Base-by-base conservation (phyloP, 257 asterid genomes). In the Schizonepeta tenuifolia region DNA sequence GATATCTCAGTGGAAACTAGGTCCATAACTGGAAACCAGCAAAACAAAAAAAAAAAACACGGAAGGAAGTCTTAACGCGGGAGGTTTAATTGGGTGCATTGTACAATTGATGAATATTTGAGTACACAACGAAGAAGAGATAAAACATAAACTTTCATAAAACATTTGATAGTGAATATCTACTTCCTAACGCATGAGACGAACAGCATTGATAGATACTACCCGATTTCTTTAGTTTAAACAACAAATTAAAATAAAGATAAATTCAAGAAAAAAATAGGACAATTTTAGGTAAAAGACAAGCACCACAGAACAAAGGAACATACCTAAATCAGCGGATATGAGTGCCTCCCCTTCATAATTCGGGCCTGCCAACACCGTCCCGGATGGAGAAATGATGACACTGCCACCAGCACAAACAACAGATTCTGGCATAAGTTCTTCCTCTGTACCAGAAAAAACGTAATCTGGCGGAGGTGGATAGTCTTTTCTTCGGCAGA, bases 381-480 rank as follows among this genome's bases (percentile, higher is more conserved):
- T 57, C 46, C 98, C 99, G 5, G 95, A 87, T 12, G 98, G 98
- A 35, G 99, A 95, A 47, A 92, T 90, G 26, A 95, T 92, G 74
- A 87, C 93, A 49, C 99, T 95, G 13, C 98, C 99, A 65, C 99
- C 98, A 55, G 93, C 83, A 79, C 98, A 95, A 59, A 95, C 97
- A 77, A 95, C 86, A 15, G 98, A 87, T 35, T 95, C 98, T 0
- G 99, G 96, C 26, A 81, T 36, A 5, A 90, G 90, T 28, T 94
- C 97, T 33, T 89, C 91, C 75, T 91, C 99, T 9, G 84, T 75
- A 73, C 90, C 97, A 0, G 85, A 22, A 71, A 95, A 95, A 10
- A 77, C 65, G 26, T 95, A 94, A 20, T 90, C 97, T 0, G 96
- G 96, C 14, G 97, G 95, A 62, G 97, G 98, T 33, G 99, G 99